Evolutionary conservation across 306 rosid species (phyloP), one percentile per base, ranked within the genome.

Genomic region (Quercus bicolor): DNA sequence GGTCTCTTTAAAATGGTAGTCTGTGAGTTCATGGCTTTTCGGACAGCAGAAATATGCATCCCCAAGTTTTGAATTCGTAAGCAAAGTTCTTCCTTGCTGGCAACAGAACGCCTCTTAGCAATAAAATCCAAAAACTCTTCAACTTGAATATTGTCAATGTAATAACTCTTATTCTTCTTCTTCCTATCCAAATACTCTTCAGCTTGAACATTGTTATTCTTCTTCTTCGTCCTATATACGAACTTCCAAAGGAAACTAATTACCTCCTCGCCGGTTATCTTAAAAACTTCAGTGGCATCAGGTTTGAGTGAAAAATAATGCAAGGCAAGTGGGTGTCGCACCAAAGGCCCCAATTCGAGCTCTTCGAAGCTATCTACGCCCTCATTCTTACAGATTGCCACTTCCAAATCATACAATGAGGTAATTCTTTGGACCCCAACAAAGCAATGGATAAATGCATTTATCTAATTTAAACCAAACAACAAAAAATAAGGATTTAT

Each of bases 371-470:
- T n/a, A 79, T 69, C 84, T 81, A 94, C 81, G 11, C 92, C 87
- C 79, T 94, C 98, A 64, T 87, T 77, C 72, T 89, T 80, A 89
- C 97, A 94, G 33, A 94, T 85, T 31, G 90, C 91, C 77, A 79
- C 80, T 87, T 91, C 93, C 90, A 95, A 86, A 79, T 95, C 97
- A 73, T 92, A 77, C 77, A 95, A 74, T 4, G 98, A 85, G 78
- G 88, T 86, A 54, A 95, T 84, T 76, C 89, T 88, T 75, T 80
- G 88, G 72, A 87, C 97, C 69, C 86, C 97, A 78, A 92, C 93
- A 87, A 92, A 94, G 85, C 98, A 94, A 82, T 92, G 95, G 79
- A 95, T 79, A 88, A 87, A 92, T 64, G 97, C 89, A 92, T 92
- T 88, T 83, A 94, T 89, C 97, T 94, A 76, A 74, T 81, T 43